Evolutionary conservation across 805 yeast genomes (phyloP).

Genomic region (Brettanomyces anomalus): DNA sequence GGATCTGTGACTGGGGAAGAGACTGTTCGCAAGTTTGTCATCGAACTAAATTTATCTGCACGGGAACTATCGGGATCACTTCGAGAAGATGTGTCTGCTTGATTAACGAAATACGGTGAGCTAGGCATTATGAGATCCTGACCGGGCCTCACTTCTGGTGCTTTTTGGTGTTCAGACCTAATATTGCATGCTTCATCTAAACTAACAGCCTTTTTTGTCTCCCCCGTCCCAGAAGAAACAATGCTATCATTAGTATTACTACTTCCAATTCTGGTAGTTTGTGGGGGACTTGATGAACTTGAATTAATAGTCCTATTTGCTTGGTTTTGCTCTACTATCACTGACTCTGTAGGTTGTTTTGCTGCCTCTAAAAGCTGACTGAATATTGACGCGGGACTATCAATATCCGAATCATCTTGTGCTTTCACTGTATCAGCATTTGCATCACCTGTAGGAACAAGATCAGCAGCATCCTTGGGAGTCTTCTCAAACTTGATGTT

Average conservation of each 20-base stretch:
- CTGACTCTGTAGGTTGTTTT: neutral
- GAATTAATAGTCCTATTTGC: conserved; percentile 1
- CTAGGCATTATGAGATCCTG: conserved; percentile 20
- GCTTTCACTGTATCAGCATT: conserved; percentile 17
- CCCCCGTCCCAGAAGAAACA: no score
- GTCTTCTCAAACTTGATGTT: conserved; percentile 20
- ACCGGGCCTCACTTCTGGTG: neutral
- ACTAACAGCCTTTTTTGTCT: neutral
- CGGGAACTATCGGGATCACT: conserved; percentile 16
- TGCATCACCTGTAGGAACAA: conserved; percentile 13
- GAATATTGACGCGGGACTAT: neutral
- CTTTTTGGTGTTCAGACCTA: neutral
- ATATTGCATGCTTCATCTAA: neutral
- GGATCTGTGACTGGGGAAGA: conserved; percentile 24
- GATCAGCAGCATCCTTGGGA: conserved; percentile 19
- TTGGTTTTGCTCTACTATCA: neutral
- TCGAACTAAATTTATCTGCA: conserved; percentile 14
- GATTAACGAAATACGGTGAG: conserved; percentile 22
- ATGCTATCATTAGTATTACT: no score
- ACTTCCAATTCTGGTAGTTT: no score
- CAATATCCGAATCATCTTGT: neutral
- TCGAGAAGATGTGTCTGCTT: conserved; percentile 8
- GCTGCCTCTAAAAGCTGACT: conserved; percentile 1
- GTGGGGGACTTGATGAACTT: no score
- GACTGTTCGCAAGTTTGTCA: conserved; percentile 14